A percentile compares a stretch with the other conserved stretches of the same genome.
Evolutionary conservation across 331 rosid species (phyloP).

Genomic region (Quercus tomentella): DNA sequence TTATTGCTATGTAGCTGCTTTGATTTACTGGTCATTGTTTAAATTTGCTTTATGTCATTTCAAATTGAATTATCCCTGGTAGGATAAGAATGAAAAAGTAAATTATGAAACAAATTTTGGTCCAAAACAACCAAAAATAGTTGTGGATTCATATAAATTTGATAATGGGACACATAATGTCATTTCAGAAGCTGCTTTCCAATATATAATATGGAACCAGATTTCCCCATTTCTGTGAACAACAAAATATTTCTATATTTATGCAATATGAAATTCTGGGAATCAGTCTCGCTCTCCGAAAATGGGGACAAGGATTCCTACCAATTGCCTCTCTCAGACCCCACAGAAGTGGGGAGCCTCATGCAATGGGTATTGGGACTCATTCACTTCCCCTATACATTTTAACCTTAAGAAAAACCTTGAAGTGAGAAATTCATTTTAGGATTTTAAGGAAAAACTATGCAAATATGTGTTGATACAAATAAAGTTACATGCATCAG

Average conservation of each 20-base stretch:
- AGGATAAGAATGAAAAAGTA: neutral
- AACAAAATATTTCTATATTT: neutral
- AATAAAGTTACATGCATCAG: neutral
- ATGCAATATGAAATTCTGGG: neutral
- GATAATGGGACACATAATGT: neutral
- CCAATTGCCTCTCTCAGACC: no score
- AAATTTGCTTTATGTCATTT: neutral
- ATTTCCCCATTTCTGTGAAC: neutral
- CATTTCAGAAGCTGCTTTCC: slow-evolving; percentile 2
- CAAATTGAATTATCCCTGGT: neutral
- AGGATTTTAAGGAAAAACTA: neutral
- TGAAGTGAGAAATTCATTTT: neutral
- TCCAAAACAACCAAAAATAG: neutral
- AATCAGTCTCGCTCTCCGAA: no score
- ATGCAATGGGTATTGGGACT: neutral
- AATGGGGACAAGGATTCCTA: no score
- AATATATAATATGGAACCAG: neutral
- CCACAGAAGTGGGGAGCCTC: no score
- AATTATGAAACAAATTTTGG: neutral
- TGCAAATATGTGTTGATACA: neutral
- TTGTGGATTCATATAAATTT: neutral
- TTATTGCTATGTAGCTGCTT: neutral
- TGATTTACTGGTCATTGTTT: neutral
- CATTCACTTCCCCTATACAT: neutral
- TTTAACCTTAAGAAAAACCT: neutral